Conservation (phyloP, 2,329 filamentous ascomycete species). For the Aureobasidium uvarum region DNA sequence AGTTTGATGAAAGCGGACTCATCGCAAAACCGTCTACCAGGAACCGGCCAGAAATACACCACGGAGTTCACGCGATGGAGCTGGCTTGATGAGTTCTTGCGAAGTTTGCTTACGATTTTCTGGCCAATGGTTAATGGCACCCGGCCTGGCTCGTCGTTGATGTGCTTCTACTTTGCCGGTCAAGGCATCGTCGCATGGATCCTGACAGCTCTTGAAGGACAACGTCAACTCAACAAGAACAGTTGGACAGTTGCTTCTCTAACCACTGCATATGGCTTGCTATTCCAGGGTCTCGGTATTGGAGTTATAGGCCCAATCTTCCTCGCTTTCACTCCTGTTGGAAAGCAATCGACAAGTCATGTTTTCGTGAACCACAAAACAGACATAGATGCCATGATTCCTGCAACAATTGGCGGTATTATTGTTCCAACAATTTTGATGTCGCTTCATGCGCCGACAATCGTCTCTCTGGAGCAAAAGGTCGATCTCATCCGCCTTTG, state of each 20-base stretch:
- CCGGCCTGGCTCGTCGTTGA: conserved; percentile 8
- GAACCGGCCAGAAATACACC: background rate
- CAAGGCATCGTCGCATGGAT: conserved; percentile 25
- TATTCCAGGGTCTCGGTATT: conserved; percentile 22
- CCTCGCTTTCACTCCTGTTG: conserved; percentile 2
- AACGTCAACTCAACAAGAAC: background rate
- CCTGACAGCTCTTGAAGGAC: conserved; percentile 18
- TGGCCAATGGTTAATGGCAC: conserved; percentile 25
- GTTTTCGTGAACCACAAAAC: background rate
- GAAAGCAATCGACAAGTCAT: background rate
- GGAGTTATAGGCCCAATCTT: conserved; percentile 23
- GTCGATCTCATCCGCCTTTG: conserved; percentile 15
- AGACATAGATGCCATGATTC: conserved; percentile 8
- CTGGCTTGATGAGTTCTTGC: conserved; percentile 12
- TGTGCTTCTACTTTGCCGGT: conserved; percentile 26
- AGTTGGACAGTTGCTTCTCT: conserved; percentile 1
- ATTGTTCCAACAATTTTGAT: conserved; percentile 23
- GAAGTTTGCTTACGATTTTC: conserved; percentile 7
- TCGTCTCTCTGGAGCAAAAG: background rate
- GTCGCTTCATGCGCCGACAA: conserved; percentile 22
- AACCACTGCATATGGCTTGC: conserved; percentile 18
- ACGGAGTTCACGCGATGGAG: conserved; percentile 20
- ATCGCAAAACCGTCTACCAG: conserved; percentile 16
- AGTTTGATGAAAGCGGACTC: background rate
- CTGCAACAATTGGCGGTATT: conserved; percentile 1